Percentiles rank a stretch among this genome's conserved stretches.
Conservation (phyloP, 2,329 filamentous ascomycete species). For the Sporothrix euskadiensis region DNA sequence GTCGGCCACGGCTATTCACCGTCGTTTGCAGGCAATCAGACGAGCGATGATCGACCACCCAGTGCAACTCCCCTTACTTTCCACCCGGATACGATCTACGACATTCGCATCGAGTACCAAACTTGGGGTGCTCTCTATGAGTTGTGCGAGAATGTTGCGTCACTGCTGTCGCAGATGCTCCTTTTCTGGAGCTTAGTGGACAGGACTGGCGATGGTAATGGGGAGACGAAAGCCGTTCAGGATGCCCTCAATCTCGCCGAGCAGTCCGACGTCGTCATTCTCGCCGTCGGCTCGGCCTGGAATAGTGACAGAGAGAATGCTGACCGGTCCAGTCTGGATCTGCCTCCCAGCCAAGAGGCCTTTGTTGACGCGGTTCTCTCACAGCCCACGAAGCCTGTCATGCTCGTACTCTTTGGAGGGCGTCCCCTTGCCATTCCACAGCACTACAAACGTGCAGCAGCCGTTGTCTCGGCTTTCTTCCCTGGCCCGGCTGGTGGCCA, state of each 20-base stretch:
- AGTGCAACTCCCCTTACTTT: not conserved
- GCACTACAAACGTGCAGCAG: constrained; percentile 5
- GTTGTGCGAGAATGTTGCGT: not conserved
- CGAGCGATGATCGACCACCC: not conserved
- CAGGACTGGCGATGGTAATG: not conserved
- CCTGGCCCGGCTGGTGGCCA: not conserved
- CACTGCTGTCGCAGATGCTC: constrained; percentile 6
- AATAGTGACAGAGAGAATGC: constrained; percentile 16
- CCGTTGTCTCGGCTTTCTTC: not conserved
- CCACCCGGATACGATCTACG: not conserved
- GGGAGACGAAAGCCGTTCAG: not conserved
- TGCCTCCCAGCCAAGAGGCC: not conserved
- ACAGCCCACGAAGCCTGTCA: not conserved
- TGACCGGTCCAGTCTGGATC: not conserved
- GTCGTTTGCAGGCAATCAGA: not conserved
- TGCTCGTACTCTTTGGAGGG: constrained; percentile 19
- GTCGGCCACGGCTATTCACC: not conserved
- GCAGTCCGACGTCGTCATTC: not conserved
- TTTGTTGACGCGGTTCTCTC: not conserved
- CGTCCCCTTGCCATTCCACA: not conserved
- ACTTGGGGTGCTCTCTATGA: not conserved
- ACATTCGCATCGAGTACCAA: not conserved
- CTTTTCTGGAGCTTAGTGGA: constrained; percentile 11
- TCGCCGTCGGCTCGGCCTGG: constrained; percentile 11
- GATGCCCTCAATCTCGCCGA: not conserved